These are phyloP conservation scores for Ramularia endophylla DNA, from an alignment of 2,329 filamentous ascomycete genomes.

Conservation along the genomic window DNA sequence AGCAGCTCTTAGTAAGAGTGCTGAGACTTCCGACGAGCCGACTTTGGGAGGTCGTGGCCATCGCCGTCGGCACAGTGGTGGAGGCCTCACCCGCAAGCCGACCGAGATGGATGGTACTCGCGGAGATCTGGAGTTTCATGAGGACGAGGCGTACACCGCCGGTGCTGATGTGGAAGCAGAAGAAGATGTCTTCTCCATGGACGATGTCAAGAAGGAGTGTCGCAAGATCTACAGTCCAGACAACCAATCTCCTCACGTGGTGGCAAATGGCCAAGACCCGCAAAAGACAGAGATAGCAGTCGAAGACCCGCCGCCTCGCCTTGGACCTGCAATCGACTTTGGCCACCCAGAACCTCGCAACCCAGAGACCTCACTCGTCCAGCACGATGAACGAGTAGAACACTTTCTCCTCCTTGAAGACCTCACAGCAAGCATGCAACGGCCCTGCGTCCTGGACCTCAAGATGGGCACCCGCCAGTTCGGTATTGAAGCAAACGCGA, in stretches of 20 bases:
- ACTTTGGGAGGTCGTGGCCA: constrained; percentile 20
- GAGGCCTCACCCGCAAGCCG: constrained; percentile 67
- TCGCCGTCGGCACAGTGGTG: constrained; percentile 76
- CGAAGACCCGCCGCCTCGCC: constrained; percentile 10
- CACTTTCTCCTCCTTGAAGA: constrained; percentile 94
- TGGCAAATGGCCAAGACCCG: neutral
- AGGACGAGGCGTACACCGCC: constrained; percentile 69
- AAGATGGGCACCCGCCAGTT: constrained; percentile 99
- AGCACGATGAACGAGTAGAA: constrained; percentile 62
- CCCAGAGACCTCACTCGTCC: constrained; percentile 42
- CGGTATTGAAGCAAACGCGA: constrained; percentile 81
- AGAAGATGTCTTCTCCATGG: constrained; percentile 65
- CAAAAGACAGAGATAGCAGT: neutral
- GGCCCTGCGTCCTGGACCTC: constrained; percentile 91
- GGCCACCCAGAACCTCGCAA: constrained; percentile 30
- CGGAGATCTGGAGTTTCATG: constrained; percentile 82
- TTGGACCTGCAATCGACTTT: constrained; percentile 29
- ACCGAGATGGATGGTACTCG: constrained; percentile 60
- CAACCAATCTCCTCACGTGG: neutral
- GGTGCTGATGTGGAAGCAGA: constrained; percentile 65
- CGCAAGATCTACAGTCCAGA: neutral
- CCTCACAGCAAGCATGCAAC: constrained; percentile 91
- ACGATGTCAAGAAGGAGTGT: constrained; percentile 38
- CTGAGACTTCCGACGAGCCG: constrained; percentile 16
- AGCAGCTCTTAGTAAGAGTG: constrained; percentile 26